Percentiles rank a stretch among this genome's conserved stretches.
These are phyloP conservation scores for Hyphopichia fennica DNA, from an alignment of 1,139 yeast genomes.

Conservation along the genomic window DNA sequence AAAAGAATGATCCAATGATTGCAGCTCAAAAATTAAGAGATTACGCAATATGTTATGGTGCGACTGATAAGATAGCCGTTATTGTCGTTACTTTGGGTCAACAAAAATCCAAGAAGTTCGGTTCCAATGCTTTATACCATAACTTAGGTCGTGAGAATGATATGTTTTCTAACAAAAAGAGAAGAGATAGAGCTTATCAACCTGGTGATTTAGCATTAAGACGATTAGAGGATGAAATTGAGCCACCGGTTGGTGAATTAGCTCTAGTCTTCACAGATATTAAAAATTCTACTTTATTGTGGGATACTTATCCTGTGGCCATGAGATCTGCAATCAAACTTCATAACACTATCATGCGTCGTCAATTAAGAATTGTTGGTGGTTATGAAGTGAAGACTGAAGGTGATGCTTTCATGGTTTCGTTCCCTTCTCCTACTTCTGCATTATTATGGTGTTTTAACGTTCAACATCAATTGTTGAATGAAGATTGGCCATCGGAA, in stretches of 20 bases:
- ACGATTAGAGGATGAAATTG: constrained; percentile 85
- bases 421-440: constrained; percentile 89
- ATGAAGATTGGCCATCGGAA: constrained; percentile 95
- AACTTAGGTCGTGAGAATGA: constrained; percentile 45
- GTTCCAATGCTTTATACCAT: constrained; percentile 34
- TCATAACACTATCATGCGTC: constrained; percentile 91
- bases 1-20: constrained; percentile 78
- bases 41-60: constrained; percentile 91
- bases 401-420: constrained; percentile 99
- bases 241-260: constrained; percentile 91
- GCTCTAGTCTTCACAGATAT: constrained; percentile 98
- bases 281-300: constrained; percentile 84
- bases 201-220: constrained; percentile 81
- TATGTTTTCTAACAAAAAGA: constrained; percentile 46
- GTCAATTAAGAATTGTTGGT: constrained; percentile 87
- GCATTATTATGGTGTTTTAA: constrained; percentile 94
- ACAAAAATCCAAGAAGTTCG: constrained; percentile 29
- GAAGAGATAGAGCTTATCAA: constrained; percentile 49
- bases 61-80: constrained; percentile 79
- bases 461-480: constrained; percentile 79
- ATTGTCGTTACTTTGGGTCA: constrained; percentile 70
- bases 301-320: constrained; percentile 93
- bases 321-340: constrained; percentile 96
- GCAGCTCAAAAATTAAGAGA: constrained; percentile 95
- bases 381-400: constrained; percentile 98